These are phyloP conservation scores for Bruguiera gymnorhiza DNA, from an alignment of 345 rosid species.

Conservation along the genomic window DNA sequence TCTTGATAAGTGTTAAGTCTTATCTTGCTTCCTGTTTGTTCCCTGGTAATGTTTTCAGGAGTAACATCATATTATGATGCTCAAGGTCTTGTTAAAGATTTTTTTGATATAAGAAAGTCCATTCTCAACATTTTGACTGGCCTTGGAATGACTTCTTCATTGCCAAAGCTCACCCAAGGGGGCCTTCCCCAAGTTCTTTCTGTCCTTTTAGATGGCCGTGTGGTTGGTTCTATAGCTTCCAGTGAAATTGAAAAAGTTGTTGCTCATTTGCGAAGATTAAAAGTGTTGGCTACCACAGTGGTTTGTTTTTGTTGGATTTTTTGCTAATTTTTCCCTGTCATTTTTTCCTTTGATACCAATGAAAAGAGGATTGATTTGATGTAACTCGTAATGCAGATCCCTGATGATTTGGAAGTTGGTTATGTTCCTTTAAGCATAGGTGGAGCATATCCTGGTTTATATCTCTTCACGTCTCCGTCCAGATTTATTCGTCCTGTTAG, in stretches of 20 bases:
- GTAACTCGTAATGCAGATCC: conserved; percentile 52
- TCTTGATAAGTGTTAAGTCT: not conserved
- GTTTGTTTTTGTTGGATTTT: conserved; percentile 38
- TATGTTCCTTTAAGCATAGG: conserved; percentile 87
- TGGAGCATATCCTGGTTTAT: conserved; percentile 91
- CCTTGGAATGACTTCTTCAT: conserved; percentile 74
- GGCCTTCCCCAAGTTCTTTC: conserved; percentile 80
- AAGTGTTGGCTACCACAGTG: conserved; percentile 72
- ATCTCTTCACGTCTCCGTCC: conserved; percentile 76
- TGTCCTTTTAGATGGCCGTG: conserved; percentile 89
- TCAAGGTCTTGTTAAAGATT: conserved; percentile 66
- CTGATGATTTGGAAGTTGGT: conserved; percentile 92
- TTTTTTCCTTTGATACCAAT: not conserved
- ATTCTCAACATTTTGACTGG: conserved; percentile 66
- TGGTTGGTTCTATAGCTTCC: conserved; percentile 65
- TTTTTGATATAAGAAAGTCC: conserved; percentile 55
- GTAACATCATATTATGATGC: conserved; percentile 78
- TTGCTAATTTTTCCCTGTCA: not conserved
- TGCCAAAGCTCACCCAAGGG: conserved; percentile 76
- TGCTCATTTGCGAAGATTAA: conserved; percentile 70
- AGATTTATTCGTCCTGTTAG: conserved; percentile 86
- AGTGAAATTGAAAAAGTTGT: conserved; percentile 59
- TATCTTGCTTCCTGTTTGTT: not conserved
- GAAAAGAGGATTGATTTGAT: no score
- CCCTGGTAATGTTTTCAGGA: conserved; percentile 44